A percentile compares a stretch with the other conserved stretches of the same genome.
Conservation (phyloP, 768 basidiomycete species). For the Phanerochaete carnosa region DNA sequence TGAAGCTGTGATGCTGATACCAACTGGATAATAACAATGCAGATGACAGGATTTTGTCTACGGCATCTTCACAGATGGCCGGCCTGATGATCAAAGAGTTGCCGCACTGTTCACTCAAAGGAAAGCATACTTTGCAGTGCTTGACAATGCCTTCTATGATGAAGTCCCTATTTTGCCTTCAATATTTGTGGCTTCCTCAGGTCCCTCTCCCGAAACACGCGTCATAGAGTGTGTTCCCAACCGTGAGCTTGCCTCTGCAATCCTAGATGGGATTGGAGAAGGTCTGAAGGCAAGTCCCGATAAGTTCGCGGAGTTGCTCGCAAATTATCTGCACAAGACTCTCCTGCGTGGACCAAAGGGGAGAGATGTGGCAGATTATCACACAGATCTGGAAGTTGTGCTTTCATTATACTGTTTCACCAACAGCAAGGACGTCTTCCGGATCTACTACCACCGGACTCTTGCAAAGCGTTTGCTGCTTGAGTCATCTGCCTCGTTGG, state of each 20-base stretch:
- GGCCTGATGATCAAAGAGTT: slow-evolving; percentile 78
- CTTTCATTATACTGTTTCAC: slow-evolving; percentile 81
- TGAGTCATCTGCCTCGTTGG: slow-evolving; percentile 81
- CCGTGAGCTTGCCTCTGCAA: slow-evolving; percentile 61
- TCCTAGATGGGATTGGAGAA: slow-evolving; percentile 64
- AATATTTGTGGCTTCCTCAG: too few species aligned
- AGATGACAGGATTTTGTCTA: slow-evolving; percentile 48
- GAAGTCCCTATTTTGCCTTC: slow-evolving; percentile 32
- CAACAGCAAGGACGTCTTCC: slow-evolving; percentile 91
- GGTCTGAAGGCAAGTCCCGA: slow-evolving; percentile 76
- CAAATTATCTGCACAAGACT: slow-evolving; percentile 81
- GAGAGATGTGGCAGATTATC: slow-evolving; percentile 60
- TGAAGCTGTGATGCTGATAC: slow-evolving; percentile 1
- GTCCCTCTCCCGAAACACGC: slow-evolving; percentile 21
- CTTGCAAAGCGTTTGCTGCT: slow-evolving; percentile 85
- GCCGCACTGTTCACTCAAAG: slow-evolving; percentile 66
- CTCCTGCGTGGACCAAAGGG: slow-evolving; percentile 86
- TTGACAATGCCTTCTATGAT: slow-evolving; percentile 50
- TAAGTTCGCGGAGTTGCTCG: slow-evolving; percentile 92
- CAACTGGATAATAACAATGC: neutral
- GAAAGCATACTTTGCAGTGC: slow-evolving; percentile 48
- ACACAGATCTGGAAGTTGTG: slow-evolving; percentile 57
- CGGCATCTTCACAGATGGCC: slow-evolving; percentile 64
- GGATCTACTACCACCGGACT: slow-evolving; percentile 86
- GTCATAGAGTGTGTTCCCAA: slow-evolving; percentile 35